Base-by-base conservation (phyloP, 164 flowering plant genomes). In the Umbellularia californica region DNA sequence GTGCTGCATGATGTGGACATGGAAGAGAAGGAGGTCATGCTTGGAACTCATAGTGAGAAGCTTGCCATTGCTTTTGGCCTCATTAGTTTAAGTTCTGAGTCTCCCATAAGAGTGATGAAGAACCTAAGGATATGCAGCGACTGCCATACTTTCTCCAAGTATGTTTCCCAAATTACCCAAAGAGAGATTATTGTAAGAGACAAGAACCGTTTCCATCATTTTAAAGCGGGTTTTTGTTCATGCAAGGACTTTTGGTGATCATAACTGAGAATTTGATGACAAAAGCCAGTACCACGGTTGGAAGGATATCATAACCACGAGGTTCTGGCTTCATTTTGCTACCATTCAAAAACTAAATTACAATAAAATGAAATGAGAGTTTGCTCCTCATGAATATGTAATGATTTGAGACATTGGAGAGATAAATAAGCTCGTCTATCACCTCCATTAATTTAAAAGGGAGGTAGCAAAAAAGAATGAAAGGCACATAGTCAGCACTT, bases 11-110 rank as follows among this genome's bases (percentile, higher is more conserved):
- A 72, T 41, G 69, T 72, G 9, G 75, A 72, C 55, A 65, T 62
- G 55, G 75, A 72, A 33, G 69, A 72, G 33, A 72, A 72, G 27
- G 69, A 72, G 22, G 28, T 24, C 0, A 10, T 47, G 30, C 75
- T 72, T 47, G 33, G 33, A 25, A 64, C 66, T 64, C 75, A 72
- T 27, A 72, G 75, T 20, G 69, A 72, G 58, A 72, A 72, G 75
- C 58, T 72, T 50, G 74, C 74, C 17, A 62, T 72, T 72, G 75
- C 75, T n/a, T 72, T 72, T 64, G 68, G 75, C 25, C 50, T 65
- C 19, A 22, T 72, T 13, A 41, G 15, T 47, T 35, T 64, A 6
- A 50, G 27, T n/a, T 17, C 68, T 14, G 22, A 25, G 28, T 33
- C 50, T 14, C 50, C 69, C 3, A 24, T 72, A 64, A 24, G 51